Evolutionary conservation across 805 yeast species (phyloP), one percentile per base, ranked within the genome.

Genomic region (Schwanniomyces yamadae): DNA sequence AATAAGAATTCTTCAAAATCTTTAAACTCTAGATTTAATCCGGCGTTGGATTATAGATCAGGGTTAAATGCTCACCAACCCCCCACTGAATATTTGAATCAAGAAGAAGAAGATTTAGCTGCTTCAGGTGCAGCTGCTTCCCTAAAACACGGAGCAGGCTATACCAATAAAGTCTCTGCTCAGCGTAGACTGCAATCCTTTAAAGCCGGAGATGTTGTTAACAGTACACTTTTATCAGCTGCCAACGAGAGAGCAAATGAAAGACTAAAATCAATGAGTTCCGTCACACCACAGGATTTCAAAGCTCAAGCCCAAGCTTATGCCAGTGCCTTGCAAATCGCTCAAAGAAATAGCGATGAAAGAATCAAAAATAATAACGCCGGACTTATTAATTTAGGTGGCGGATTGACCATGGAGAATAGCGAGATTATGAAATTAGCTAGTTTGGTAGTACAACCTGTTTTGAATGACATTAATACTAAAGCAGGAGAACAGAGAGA

Each of bases 401-500:
- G 95, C 44, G 98, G 97, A 2, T 71, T 86, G 39, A 77, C 73
- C 52, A 78, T 91, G 74, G 70, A 84, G 25, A 83, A 75, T 41
- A 74, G 69, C 14, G 96, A 90, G 52, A 77, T 93, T 42, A 83
- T 86, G 45, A 73, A 73, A 34, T 76, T 91, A 66, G 98, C 99
- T 14, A 66, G 78, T 41, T 73, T 80, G 31, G 71, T 85, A 52
- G 95, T 93, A 39, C 72, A 76, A 46, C 99, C 99, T 6, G 89
- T 91, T 4, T 67, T 91, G 51, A 72, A 69, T 25, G 90, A 87
- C 58, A 78, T 91, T 51, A 70, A 76, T 48, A 61, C 69, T 30
- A 82, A 84, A 53, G 95, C 95, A 14, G 69, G 61, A 15, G 73
- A 76, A 31, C 91, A 87, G 62, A 77, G 95, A 40, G 71, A 68